Evolutionary conservation across 352 stramenopile species (phyloP), one percentile per base, ranked within the genome.

Genomic region (Globisporangium ultimum): DNA sequence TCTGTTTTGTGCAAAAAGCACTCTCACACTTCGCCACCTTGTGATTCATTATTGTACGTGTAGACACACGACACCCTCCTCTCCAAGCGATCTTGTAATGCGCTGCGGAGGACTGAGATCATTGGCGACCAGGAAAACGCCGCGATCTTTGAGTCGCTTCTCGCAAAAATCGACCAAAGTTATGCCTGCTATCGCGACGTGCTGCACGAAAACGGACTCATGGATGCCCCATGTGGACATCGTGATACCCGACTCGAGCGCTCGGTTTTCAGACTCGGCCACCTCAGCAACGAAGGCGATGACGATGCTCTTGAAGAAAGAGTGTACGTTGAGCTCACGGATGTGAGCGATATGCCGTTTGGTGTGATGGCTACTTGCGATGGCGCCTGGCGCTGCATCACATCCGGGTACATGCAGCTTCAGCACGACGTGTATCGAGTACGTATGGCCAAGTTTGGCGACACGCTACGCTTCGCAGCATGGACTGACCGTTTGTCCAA

Each of bases 331-430:
- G 63, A 74, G 56, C 63, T 74, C 48, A 61, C 49, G 0, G 60
- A 71, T 49, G 61, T 63, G 36, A 64, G 20, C 0, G 22, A 32
- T 3, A 62, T 76, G 51, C 64, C 64, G 22, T 70, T 76, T 34
- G 15, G 18, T 2, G 14, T 68, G n/a, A 45, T 60, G 10, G 50
- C 51, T 12, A 72, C 68, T 8, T 48, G 58, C 1, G 48, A 48
- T 10, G 58, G 64, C 1, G 58, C 62, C 7, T 72, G 64, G 68
- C 62, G 58, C 17, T 67, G 58, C 40, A 72, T 76, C 55, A 70
- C 68, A 46, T 60, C 53, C 3, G 68, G 64, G 2, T 72, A 67
- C 54, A 70, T 75, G 64, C 64, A 72, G 20, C 34, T 75, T 13
- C 60, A 75, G 22, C 64, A 75, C 34, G 49, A 67, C 12, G 24